Evolutionary conservation across 116 monocot species (phyloP).

Genomic region (Posidonia oceanica): DNA sequence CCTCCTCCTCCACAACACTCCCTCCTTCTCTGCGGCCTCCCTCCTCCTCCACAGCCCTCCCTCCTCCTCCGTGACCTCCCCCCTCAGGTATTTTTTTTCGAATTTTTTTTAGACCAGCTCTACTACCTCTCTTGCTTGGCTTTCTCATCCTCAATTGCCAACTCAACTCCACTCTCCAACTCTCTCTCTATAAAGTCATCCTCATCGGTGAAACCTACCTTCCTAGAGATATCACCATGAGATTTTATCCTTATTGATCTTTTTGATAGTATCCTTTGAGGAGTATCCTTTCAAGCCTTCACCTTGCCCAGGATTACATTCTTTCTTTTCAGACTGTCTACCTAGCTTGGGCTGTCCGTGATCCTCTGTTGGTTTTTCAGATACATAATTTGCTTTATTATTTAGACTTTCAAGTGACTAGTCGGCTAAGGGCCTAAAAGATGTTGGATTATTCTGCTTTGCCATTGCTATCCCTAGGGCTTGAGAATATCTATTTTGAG

Average conservation of each 20-base stretch:
- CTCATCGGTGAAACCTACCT: slow-evolving; percentile 12
- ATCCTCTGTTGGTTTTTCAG: slow-evolving; percentile 1
- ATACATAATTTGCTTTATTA: slow-evolving; percentile 2
- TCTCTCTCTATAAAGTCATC: slow-evolving; percentile 27
- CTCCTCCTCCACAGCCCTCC: too few relatives aligned
- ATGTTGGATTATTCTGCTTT: background rate
- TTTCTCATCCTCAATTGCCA: too few relatives aligned
- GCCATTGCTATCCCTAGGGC: background rate
- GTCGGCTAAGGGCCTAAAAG: background rate
- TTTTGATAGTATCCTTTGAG: too few relatives aligned
- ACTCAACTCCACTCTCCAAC: slow-evolving; percentile 19
- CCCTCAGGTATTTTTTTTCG: too few relatives aligned
- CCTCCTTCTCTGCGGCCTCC: too few relatives aligned
- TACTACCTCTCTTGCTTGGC: too few relatives aligned
- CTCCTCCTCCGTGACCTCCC: too few relatives aligned
- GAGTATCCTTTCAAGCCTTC: too few relatives aligned
- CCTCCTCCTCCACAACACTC: too few relatives aligned
- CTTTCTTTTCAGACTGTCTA: too few relatives aligned
- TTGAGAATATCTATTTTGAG: slow-evolving; percentile 8
- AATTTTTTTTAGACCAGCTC: too few relatives aligned
- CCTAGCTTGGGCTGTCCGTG: background rate
- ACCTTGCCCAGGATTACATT: too few relatives aligned
- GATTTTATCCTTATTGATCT: slow-evolving; percentile 24
- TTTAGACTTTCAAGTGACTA: slow-evolving; percentile 2
- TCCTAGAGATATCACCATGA: slow-evolving; percentile 6